Conservation (phyloP, 768 basidiomycete species). For the Serendipita sp. region DNA sequence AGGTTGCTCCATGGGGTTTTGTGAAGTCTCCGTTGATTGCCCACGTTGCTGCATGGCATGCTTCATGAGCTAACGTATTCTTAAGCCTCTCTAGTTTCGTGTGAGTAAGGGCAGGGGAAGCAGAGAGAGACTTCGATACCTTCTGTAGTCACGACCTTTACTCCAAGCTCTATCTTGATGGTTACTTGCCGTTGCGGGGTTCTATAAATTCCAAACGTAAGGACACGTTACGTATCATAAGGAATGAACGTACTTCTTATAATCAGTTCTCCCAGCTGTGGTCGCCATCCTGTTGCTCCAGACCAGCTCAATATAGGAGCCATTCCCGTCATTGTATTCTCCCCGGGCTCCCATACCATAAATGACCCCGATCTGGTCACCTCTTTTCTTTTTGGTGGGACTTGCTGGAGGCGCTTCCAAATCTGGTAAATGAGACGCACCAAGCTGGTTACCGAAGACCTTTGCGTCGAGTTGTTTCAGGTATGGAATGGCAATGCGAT, state of each 20-base stretch:
- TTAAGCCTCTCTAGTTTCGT: not conserved
- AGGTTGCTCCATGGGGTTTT: not conserved
- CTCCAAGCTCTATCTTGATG: constrained; percentile 4
- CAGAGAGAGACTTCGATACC: not conserved
- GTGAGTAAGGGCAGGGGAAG: not conserved
- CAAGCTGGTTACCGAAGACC: constrained; percentile 1
- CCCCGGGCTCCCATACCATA: not conserved
- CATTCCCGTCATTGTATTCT: not conserved
- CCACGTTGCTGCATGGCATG: constrained; percentile 1
- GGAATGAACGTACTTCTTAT: not conserved
- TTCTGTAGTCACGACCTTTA: constrained; percentile 1
- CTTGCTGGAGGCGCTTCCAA: not conserved
- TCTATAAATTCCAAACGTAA: not conserved
- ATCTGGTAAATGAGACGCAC: not conserved
- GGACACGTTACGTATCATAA: not conserved
- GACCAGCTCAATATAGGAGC: constrained; percentile 1
- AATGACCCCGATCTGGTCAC: not conserved
- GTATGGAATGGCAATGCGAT: not conserved
- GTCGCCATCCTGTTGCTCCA: constrained; percentile 7
- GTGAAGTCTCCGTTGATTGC: not conserved
- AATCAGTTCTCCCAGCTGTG: not conserved
- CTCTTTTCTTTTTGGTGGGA: not conserved
- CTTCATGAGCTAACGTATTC: constrained; percentile 1
- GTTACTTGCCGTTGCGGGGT: not conserved
- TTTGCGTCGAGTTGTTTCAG: not conserved